Evolutionary conservation across 2,329 filamentous ascomycete genomes (phyloP), one percentile per base, ranked within the genome.

Genomic region (Monilinia polystroma): DNA sequence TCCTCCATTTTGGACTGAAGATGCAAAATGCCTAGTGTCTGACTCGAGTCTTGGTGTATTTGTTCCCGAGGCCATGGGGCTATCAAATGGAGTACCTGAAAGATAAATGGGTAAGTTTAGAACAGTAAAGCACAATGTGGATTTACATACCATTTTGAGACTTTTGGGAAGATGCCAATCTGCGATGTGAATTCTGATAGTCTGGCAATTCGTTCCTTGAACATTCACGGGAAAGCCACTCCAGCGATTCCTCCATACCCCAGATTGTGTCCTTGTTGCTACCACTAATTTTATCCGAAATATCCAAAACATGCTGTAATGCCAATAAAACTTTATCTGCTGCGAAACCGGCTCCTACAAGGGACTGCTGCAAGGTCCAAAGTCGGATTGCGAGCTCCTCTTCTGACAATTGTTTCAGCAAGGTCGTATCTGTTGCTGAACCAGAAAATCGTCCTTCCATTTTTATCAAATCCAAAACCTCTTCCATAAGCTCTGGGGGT

Each of bases 221-320:
- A 72, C 89, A 91, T 75, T 95, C 86, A 70, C 91, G 81, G n/a
- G 92, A 91, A 64, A 98, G 83, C 92, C 93, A 97, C 73, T 97
- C 92, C 26, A 99, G 77, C 35, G 91, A 88, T 78, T 97, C 93
- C 69, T 96, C 90, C 47, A 98, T 80, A 12, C 93, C 93, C 91
- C 92, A 96, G 18, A 93, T 84, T 54, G 83, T 83, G 70, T 92
- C 90, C 72, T 87, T 89, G 68, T 77, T 81, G 26, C 80, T 79
- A 14, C 80, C 74, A 3, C 82, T 80, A 65, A 89, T 83, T 69
- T 87, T 87, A 41, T 87, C 83, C 38, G 87, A 87, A 70, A 90
- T 88, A 53, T 88, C 83, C 66, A 93, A 78, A 55, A 92, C 82
- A 74, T 90, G 82, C 71, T 85, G 83, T 68, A 96, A 76, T 11